Evolutionary conservation across 495 filamentous ascomycete species (phyloP).

Genomic region (Peziza echinospora): DNA sequence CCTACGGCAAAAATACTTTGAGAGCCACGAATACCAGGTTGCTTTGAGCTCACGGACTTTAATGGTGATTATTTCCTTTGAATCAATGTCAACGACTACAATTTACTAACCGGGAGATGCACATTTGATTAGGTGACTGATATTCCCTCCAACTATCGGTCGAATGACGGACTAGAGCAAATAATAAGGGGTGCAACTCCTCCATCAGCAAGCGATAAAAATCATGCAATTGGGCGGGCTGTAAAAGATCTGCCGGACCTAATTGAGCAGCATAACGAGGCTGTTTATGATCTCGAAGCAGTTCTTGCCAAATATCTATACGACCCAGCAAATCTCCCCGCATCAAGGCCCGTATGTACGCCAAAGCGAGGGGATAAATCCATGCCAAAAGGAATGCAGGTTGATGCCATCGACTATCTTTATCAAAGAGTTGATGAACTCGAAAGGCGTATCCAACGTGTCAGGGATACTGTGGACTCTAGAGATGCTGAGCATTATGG

Average conservation of each 20-base stretch:
- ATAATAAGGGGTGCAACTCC: conserved; percentile 10
- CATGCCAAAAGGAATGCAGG: conserved; percentile 42
- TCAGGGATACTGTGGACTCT: conserved; percentile 59
- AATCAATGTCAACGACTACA: conserved; percentile 1
- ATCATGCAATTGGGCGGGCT: conserved; percentile 56
- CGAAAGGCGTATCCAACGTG: conserved; percentile 64
- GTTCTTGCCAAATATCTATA: conserved; percentile 76
- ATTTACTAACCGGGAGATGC: no score
- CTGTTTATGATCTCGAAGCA: conserved; percentile 60
- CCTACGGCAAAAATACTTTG: conserved; percentile 58
- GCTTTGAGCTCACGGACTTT: conserved; percentile 78
- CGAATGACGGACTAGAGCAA: conserved; percentile 57
- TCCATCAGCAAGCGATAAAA: conserved; percentile 16
- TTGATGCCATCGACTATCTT: conserved; percentile 88
- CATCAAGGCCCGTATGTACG: conserved; percentile 54
- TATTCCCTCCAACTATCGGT: conserved; percentile 47
- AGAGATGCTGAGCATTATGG: conserved; percentile 76
- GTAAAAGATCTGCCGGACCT: conserved; percentile 68
- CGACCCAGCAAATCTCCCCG: conserved; percentile 59
- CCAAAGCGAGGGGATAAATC: conserved; percentile 50
- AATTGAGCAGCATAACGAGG: conserved; percentile 61
- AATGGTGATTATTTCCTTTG: conserved; percentile 36
- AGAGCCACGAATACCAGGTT: conserved; percentile 70
- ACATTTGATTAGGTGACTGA: conserved; percentile 78
- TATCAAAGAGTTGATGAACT: conserved; percentile 64